These are phyloP conservation scores for Lanmaoa pseudosensibilis DNA, from an alignment of 768 basidiomycete genomes.

Conservation along the genomic window DNA sequence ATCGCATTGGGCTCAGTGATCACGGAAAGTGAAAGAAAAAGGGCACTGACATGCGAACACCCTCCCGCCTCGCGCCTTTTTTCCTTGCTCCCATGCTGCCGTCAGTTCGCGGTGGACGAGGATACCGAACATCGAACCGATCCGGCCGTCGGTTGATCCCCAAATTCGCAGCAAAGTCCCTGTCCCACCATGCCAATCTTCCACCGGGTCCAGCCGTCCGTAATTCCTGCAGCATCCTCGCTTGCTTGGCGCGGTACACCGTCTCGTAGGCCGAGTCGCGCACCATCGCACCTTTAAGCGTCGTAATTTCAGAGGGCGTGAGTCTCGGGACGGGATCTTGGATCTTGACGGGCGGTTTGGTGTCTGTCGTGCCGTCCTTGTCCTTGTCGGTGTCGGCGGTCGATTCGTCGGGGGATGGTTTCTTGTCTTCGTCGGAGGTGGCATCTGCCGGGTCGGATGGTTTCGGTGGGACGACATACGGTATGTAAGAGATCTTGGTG, in stretches of 20 bases:
- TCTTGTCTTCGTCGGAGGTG: slow-evolving; percentile 25
- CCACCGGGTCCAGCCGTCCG: slow-evolving; percentile 43
- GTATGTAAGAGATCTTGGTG: slow-evolving; percentile 32
- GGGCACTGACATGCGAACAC: slow-evolving; percentile 71
- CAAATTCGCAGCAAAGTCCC: slow-evolving; percentile 42
- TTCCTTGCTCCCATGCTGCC: slow-evolving; percentile 38
- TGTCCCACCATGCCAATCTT: slow-evolving; percentile 63
- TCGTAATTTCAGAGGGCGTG: slow-evolving; percentile 31
- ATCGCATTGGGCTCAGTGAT: background rate
- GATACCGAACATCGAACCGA: slow-evolving; percentile 57
- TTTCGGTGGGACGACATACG: slow-evolving; percentile 22
- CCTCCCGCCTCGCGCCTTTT: slow-evolving; percentile 62
- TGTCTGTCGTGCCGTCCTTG: slow-evolving; percentile 21
- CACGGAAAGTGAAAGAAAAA: background rate
- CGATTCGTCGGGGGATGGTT: slow-evolving; percentile 7
- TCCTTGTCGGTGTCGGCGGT: slow-evolving; percentile 22
- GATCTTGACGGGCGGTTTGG: slow-evolving; percentile 12
- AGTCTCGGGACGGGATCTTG: slow-evolving; percentile 31
- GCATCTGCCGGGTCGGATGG: slow-evolving; percentile 19
- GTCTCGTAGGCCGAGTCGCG: slow-evolving; percentile 49
- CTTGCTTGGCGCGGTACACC: slow-evolving; percentile 48
- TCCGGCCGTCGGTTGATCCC: slow-evolving; percentile 31
- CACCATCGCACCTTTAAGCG: slow-evolving; percentile 38
- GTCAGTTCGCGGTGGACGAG: slow-evolving; percentile 42
- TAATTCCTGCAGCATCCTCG: slow-evolving; percentile 52